phyloP scores from a whole-genome alignment of 768 basidiomycete genomes.

The Boletus subcaerulescens region DNA sequence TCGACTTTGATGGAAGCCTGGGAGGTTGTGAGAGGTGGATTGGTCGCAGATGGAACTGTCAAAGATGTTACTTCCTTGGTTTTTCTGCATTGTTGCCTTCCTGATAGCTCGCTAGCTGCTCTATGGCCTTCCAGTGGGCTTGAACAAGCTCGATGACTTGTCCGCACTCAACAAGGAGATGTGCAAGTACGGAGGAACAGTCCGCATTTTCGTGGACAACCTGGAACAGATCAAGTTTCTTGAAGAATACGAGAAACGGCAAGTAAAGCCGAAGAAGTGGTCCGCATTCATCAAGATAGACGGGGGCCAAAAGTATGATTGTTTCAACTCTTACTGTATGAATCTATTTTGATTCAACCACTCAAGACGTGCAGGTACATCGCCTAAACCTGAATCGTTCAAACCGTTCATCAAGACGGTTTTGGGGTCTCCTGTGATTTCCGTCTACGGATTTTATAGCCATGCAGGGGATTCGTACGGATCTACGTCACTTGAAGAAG shows the following conservation, averaged over 20 bases:
- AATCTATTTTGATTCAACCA: constrained; percentile 11
- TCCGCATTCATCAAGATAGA: constrained; percentile 81
- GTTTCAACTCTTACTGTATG: not conserved
- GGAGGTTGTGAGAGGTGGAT: constrained; percentile 62
- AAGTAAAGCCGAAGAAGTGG: constrained; percentile 50
- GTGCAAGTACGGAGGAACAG: constrained; percentile 48
- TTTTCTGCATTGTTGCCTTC: not conserved
- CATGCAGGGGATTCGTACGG: constrained; percentile 78
- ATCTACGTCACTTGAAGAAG: constrained; percentile 65
- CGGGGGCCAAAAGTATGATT: constrained; percentile 66
- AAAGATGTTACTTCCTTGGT: constrained; percentile 57
- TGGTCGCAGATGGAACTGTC: constrained; percentile 69
- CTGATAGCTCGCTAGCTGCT: constrained; percentile 53
- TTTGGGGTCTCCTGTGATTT: constrained; percentile 52
- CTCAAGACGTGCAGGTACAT: constrained; percentile 70
- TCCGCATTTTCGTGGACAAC: constrained; percentile 75
- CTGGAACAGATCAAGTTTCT: constrained; percentile 66
- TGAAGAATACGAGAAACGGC: constrained; percentile 53
- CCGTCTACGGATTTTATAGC: constrained; percentile 80
- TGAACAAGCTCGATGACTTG: constrained; percentile 72
- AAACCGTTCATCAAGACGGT: constrained; percentile 50
- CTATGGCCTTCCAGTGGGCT: constrained; percentile 70
- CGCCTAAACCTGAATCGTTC: constrained; percentile 52
- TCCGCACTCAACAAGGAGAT: constrained; percentile 57
- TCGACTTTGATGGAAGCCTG: constrained; percentile 86